These are phyloP conservation scores for Alternaria angustiovoidea DNA, from an alignment of 2,329 filamentous ascomycete genomes.

Conservation along the genomic window DNA sequence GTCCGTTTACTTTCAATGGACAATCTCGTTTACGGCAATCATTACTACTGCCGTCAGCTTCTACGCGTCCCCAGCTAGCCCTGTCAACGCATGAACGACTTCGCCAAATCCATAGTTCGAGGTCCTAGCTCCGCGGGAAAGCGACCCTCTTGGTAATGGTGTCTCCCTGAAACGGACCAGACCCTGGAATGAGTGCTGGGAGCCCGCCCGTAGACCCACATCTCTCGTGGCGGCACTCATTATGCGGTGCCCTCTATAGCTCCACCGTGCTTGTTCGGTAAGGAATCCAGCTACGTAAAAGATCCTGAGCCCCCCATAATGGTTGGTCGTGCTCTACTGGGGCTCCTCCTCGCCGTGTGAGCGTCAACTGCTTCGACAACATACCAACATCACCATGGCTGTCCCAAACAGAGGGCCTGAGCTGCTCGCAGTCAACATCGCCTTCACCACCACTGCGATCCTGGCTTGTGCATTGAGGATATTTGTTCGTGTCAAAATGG, in stretches of 20 bases:
- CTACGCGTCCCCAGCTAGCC: not conserved
- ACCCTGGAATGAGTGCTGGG: conserved; percentile 22
- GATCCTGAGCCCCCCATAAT: conserved; percentile 13
- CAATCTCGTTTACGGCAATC: conserved; percentile 14
- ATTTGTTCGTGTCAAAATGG: conserved; percentile 43
- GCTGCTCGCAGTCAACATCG: conserved; percentile 41
- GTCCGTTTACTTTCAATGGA: not conserved
- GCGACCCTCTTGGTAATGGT: conserved; percentile 19
- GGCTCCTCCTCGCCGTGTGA: conserved; percentile 12
- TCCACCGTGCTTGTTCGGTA: conserved; percentile 17
- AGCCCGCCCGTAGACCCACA: conserved; percentile 27
- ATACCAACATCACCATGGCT: conserved; percentile 29
- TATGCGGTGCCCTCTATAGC: conserved; percentile 22
- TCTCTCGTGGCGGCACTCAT: conserved; percentile 28
- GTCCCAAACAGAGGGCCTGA: conserved; percentile 45
- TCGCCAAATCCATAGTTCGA: conserved; percentile 4
- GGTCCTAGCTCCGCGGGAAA: conserved; percentile 19
- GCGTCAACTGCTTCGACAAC: conserved; percentile 8
- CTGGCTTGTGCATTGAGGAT: conserved; percentile 39
- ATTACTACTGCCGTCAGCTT: conserved; percentile 1
- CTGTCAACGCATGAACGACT: conserved; percentile 16
- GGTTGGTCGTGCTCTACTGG: conserved; percentile 8
- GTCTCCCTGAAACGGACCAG: conserved; percentile 31
- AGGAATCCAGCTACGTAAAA: conserved; percentile 24
- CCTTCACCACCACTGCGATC: conserved; percentile 36